Evolutionary conservation across 345 rosid genomes (phyloP).

Genomic region (Laguncularia racemosa): DNA sequence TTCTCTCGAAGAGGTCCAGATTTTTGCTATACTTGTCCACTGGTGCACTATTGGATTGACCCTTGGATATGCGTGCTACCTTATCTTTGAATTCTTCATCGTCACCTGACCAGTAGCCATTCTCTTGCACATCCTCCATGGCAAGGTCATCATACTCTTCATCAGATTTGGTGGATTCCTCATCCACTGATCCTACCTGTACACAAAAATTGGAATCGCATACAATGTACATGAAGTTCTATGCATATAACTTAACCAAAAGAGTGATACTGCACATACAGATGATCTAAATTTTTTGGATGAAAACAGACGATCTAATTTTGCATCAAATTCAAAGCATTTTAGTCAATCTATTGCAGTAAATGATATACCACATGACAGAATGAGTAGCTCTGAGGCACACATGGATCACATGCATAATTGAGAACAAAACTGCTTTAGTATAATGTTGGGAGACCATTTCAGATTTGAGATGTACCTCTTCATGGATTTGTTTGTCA

Average conservation of each 20-base stretch:
- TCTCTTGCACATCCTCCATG: slow-evolving; percentile 57
- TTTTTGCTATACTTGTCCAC: slow-evolving; percentile 52
- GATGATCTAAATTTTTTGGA: too few relatives aligned
- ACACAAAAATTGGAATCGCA: background rate
- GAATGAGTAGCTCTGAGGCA: too few relatives aligned
- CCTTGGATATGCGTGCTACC: slow-evolving; percentile 8
- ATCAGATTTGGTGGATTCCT: slow-evolving; percentile 87
- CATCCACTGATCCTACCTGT: slow-evolving; percentile 97
- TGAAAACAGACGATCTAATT: too few relatives aligned
- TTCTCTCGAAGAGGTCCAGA: slow-evolving; percentile 45
- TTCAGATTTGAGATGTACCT: slow-evolving; percentile 30
- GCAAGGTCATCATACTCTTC: slow-evolving; percentile 98
- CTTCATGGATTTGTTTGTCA: slow-evolving; percentile 52
- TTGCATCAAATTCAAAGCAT: too few relatives aligned
- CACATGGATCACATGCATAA: too few relatives aligned
- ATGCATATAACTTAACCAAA: background rate
- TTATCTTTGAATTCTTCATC: slow-evolving; percentile 41
- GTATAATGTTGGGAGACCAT: background rate
- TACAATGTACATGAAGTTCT: background rate
- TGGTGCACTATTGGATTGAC: slow-evolving; percentile 5
- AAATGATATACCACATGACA: too few relatives aligned
- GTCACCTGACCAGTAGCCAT: slow-evolving; percentile 61
- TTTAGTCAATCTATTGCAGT: too few relatives aligned
- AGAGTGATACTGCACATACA: too few relatives aligned
- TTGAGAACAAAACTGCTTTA: too few relatives aligned